A percentile compares a stretch with the other conserved stretches of the same genome.
These are phyloP conservation scores for Chaetomiaceae sp. DNA, from an alignment of 2,329 filamentous ascomycete genomes.

Conservation along the genomic window DNA sequence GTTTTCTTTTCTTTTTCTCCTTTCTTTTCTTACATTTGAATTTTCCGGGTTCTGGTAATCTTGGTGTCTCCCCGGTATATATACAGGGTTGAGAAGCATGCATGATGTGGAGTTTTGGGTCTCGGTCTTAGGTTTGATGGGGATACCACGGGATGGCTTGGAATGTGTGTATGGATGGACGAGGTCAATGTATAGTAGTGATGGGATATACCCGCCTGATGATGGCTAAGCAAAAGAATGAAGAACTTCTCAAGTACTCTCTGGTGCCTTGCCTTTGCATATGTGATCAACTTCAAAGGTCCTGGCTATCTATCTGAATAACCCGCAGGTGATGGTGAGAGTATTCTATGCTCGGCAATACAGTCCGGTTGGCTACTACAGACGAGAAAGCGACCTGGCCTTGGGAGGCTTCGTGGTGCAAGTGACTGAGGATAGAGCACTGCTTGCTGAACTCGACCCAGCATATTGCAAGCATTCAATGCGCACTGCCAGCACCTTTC, in stretches of 20 bases:
- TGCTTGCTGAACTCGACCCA: no score
- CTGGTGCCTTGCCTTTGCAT: neutral
- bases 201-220: constrained; percentile 12
- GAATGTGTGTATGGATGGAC: constrained; percentile 1
- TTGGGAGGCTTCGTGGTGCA: no score
- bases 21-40: neutral
- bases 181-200: constrained; percentile 12
- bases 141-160: constrained; percentile 14
- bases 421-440: no score
- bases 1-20: neutral
- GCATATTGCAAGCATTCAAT: no score
- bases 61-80: constrained; percentile 12
- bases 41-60: constrained; percentile 4
- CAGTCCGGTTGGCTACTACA: no score
- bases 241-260: neutral
- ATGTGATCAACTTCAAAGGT: neutral
- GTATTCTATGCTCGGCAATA: no score
- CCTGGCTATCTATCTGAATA: no score
- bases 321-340: no score
- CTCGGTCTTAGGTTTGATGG: neutral
- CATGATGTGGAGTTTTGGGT: constrained; percentile 16
- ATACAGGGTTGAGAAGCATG: constrained; percentile 16
- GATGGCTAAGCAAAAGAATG: constrained; percentile 9
- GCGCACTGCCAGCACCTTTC: no score
- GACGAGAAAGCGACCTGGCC: no score